Base-by-base conservation (phyloP, 2,329 filamentous ascomycete genomes). In the Exophiala oligosperma region DNA sequence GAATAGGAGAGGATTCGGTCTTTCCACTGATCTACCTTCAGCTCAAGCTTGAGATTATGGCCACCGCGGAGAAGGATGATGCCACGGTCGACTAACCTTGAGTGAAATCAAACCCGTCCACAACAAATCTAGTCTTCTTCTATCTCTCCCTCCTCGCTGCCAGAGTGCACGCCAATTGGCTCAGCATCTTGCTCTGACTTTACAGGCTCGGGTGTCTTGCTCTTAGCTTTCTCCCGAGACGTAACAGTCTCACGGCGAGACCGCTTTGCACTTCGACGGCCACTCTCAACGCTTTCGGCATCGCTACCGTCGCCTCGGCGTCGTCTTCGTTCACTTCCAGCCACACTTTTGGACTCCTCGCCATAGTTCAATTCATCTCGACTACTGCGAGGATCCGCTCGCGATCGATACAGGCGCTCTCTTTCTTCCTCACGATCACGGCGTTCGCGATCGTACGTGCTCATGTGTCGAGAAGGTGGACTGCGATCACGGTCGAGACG, bases 71-170 rank as follows among this genome's bases (percentile, higher is more conserved):
- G 24, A 26, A 43, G 28, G 40, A 38, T 44, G 11, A 53, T 41
- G 26, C 32, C 54, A 43, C 41, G 44, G 28, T 17, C 49, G 32
- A 64, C 61, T 64, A 53, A 64, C 59, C 61, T 61, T 52, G 23
- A 17, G 44, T 44, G 23, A 35, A 29, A 4, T 21, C 43, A 56
- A 12, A 24, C 32, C 23, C 12, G 28, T 24, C 14, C 28, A 14
- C 28, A 17, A 14, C 29, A 47, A 41, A 5, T 29, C 40, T 54
- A 79, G 60, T 79, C 78, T 79, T 97, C 92, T 75, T 96, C 94
- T 68, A 99, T 97, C 78, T 99, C 94, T 52, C 94, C 94, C 75
- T 99, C 94, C 76, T 99, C 94, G 70, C 92, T 97, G 53, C 94
- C 94, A 59, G 90, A 93, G 69, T 90, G 87, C 56, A 92, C 80